Percentiles rank a stretch among this genome's conserved stretches.
phyloP scores from a whole-genome alignment of 306 rosid species.

The Castanopsis chinensis region DNA sequence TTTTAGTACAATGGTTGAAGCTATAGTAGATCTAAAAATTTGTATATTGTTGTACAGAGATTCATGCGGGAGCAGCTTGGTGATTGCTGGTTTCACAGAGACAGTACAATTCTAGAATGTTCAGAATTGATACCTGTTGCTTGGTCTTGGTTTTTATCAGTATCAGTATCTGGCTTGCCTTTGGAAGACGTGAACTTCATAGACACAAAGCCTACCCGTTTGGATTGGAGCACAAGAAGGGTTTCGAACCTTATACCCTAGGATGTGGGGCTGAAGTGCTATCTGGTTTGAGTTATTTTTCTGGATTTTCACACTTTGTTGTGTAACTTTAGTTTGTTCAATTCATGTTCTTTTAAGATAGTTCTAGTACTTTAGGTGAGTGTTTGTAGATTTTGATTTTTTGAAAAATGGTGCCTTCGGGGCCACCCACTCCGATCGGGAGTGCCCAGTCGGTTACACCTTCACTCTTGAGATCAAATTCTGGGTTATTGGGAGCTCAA shows the following conservation, averaged over 20 bases:
- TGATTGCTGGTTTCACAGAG: constrained; percentile 37
- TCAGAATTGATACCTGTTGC: constrained; percentile 42
- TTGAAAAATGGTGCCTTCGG: constrained; percentile 80
- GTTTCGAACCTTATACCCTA: constrained; percentile 40
- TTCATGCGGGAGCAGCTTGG: constrained; percentile 43
- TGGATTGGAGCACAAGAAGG: constrained; percentile 52
- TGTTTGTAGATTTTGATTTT: constrained; percentile 33
- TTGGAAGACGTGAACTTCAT: constrained; percentile 46
- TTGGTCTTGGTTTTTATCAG: constrained; percentile 42
- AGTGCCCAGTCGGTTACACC: constrained; percentile 82
- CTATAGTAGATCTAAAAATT: constrained; percentile 62
- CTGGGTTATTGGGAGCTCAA: constrained; percentile 87
- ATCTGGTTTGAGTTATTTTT: constrained; percentile 44
- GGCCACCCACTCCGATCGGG: constrained; percentile 85
- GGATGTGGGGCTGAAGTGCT: constrained; percentile 38
- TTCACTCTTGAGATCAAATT: constrained; percentile 78
- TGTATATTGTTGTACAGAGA: constrained; percentile 48
- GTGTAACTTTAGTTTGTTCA: constrained; percentile 43
- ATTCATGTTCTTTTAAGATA: constrained; percentile 44
- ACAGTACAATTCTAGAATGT: constrained; percentile 48
- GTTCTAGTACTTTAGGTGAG: constrained; percentile 41
- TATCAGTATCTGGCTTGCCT: constrained; percentile 47
- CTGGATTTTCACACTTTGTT: constrained; percentile 26
- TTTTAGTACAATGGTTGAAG: constrained; percentile 40
- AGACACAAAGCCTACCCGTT: constrained; percentile 39